Evolutionary conservation across 345 rosid species (phyloP).

Genomic region (Citrus mangshanensis): DNA sequence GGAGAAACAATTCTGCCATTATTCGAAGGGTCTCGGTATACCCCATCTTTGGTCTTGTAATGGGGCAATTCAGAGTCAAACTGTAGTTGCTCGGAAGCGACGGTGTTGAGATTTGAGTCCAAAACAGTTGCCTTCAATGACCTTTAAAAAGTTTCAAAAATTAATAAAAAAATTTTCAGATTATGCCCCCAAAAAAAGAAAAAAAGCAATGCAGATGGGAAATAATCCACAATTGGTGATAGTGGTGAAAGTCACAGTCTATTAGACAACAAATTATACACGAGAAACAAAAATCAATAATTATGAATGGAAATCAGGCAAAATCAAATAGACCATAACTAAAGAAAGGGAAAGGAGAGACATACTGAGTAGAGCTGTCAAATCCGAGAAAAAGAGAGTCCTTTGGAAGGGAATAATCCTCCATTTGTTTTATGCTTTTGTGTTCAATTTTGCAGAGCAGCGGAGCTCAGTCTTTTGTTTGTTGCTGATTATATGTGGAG

Average conservation of each 20-base stretch:
- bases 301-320: background rate
- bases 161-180: background rate
- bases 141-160: slow-evolving; percentile 31
- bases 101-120: slow-evolving; percentile 63
- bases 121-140: slow-evolving; percentile 93
- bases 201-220: background rate
- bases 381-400: slow-evolving; percentile 85
- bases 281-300: background rate
- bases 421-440: slow-evolving; percentile 30
- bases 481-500: background rate
- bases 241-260: background rate
- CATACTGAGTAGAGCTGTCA: slow-evolving; percentile 92
- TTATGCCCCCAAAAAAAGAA: background rate
- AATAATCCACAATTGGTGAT: background rate
- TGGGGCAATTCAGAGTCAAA: slow-evolving; percentile 81
- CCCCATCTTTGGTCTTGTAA: slow-evolving; percentile 83
- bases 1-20: slow-evolving; percentile 88
- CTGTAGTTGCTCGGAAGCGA: slow-evolving; percentile 60
- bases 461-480: background rate
- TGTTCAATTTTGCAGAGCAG: background rate
- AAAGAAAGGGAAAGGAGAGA: slow-evolving; percentile 1
- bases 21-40: slow-evolving; percentile 59
- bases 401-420: slow-evolving; percentile 49
- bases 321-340: background rate
- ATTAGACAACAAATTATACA: background rate